Conservation (phyloP, 192 early-diverging fungal genomes). For the Glomus cerebriforme region DNA sequence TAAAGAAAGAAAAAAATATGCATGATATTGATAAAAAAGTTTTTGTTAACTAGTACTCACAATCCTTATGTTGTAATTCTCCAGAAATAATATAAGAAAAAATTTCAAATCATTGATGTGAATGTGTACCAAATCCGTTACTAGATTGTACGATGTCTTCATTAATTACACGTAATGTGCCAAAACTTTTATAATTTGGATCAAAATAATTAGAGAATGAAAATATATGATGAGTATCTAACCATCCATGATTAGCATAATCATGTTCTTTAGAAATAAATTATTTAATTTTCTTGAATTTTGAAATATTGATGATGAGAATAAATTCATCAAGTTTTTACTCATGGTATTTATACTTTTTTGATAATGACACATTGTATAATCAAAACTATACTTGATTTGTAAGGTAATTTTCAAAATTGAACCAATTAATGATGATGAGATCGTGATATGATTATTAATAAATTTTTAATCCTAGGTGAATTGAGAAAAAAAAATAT, state of each 20-base stretch:
- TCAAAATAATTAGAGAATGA: constrained; percentile 50
- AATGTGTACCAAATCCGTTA: constrained; percentile 46
- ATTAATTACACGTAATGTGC: constrained; percentile 45
- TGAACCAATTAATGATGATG: too few relatives aligned
- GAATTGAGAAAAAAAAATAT: too few relatives aligned
- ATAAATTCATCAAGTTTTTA: too few relatives aligned
- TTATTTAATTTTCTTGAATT: too few relatives aligned
- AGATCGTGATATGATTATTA: too few relatives aligned
- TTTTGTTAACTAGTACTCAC: constrained; percentile 18
- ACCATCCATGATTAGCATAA: constrained; percentile 46
- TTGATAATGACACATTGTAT: too few relatives aligned
- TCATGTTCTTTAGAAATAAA: constrained; percentile 13
- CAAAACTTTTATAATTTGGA: constrained; percentile 35
- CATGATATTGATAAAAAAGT: neutral
- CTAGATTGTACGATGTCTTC: constrained; percentile 43
- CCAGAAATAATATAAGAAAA: constrained; percentile 48
- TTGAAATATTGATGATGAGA: too few relatives aligned
- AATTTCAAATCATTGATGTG: constrained; percentile 46
- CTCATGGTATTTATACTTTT: too few relatives aligned
- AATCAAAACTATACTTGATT: too few relatives aligned
- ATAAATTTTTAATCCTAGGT: too few relatives aligned
- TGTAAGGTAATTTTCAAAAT: too few relatives aligned
- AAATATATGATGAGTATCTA: constrained; percentile 49
- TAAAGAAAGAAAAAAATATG: too few relatives aligned
- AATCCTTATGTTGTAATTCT: constrained; percentile 46